Base-by-base conservation (phyloP, 305 asterid species). In the Lippia alba region DNA sequence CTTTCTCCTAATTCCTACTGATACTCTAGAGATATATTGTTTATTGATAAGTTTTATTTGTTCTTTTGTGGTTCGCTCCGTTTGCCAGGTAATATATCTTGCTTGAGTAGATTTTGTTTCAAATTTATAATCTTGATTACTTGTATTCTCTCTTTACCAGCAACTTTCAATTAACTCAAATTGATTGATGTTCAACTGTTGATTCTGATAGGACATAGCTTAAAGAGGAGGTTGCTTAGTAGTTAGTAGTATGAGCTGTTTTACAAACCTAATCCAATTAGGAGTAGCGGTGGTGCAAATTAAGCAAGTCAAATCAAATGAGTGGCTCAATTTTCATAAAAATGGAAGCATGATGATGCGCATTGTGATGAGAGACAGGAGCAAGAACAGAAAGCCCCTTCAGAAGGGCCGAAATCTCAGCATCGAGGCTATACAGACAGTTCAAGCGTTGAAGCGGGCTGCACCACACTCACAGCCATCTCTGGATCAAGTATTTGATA, bases 301-400 rank as follows among this genome's bases (percentile, higher is more conserved):
- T 54, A 12, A 57, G 24, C 70, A 74, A 57, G 4, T 15, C 62
- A 12, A 57, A 30, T 33, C 40, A 50, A 36, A 0, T 59, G 61
- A 68, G 32, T 15, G 67, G 33, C 59, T 19, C 67, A 34, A 41
- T 62, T 39, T 71, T 24, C 61, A 49, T 20, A 75, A 53, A 58
- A 69, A 32, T 56, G 56, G 67, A 75, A 53, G 68, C 55, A 67
- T 59, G 71, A 71, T 50, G 72, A 62, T 51, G 76, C 62, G 46
- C 66, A 45, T 83, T 51, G 67, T 64, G 6, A 83, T 85, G 92
- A 79, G 92, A 79, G 92, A 86, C 67, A 76, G 92, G 66, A 85
- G 96, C 83, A 89, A 89, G 71, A 89, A 89, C 33, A 73, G 96
- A 44, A 89, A 83, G 67, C 91, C 84, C 24, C 89, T 89, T 46